These are phyloP conservation scores for Fusarium sacchari DNA, from an alignment of 2,329 filamentous ascomycete species.

Conservation along the genomic window DNA sequence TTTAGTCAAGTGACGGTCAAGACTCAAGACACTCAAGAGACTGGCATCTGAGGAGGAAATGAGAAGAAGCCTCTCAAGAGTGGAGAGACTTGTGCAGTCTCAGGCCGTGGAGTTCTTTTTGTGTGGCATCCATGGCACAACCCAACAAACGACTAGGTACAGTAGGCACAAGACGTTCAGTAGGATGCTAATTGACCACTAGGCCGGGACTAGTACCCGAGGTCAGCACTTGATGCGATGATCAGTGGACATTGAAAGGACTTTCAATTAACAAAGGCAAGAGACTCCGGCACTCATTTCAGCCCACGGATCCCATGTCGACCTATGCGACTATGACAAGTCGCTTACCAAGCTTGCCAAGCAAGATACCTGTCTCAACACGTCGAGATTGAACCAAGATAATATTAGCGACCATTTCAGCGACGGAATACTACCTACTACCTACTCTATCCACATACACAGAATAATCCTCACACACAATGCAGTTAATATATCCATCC, in stretches of 20 bases:
- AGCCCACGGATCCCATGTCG: slow-evolving; percentile 7
- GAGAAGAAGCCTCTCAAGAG: slow-evolving; percentile 24
- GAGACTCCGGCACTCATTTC: slow-evolving; percentile 23
- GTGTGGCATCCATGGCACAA: neutral
- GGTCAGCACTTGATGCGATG: slow-evolving; percentile 33
- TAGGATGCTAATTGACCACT: slow-evolving; percentile 21
- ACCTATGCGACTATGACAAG: slow-evolving; percentile 20
- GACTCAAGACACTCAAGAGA: neutral
- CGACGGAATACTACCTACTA: neutral
- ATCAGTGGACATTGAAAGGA: slow-evolving; percentile 22
- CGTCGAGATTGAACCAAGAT: neutral
- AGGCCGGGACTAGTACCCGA: slow-evolving; percentile 21
- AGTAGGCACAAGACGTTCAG: neutral
- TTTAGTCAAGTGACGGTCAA: slow-evolving; percentile 1
- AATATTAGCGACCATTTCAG: neutral
- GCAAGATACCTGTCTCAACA: neutral
- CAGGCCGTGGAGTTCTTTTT: slow-evolving; percentile 2
- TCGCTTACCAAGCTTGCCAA: slow-evolving; percentile 3
- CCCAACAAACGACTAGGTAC: neutral
- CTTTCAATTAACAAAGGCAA: slow-evolving; percentile 8
- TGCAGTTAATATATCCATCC: neutral
- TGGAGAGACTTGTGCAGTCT: slow-evolving; percentile 9
- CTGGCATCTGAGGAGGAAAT: slow-evolving; percentile 9
- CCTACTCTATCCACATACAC: neutral
- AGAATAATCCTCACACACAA: neutral